Evolutionary conservation across 2,329 filamentous ascomycete genomes (phyloP).

Genomic region (Fusarium penzigii): DNA sequence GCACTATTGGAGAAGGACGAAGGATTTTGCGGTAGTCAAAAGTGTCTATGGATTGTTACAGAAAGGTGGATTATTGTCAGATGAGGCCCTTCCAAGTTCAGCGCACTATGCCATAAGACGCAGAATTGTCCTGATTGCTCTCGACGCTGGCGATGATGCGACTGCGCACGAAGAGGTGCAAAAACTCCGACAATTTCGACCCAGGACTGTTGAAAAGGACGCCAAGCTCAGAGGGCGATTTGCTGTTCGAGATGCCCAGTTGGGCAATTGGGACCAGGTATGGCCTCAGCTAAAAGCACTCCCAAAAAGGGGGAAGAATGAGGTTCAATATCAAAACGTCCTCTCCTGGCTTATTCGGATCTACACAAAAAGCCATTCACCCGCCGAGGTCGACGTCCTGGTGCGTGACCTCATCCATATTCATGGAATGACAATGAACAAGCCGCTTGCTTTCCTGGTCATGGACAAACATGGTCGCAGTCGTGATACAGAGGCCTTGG

Average conservation of each 20-base stretch:
- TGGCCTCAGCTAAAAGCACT: slow-evolving; percentile 24
- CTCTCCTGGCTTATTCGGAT: slow-evolving; percentile 37
- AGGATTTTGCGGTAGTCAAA: slow-evolving; percentile 24
- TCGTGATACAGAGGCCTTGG: slow-evolving; percentile 30
- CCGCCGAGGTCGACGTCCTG: slow-evolving; percentile 31
- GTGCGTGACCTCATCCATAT: slow-evolving; percentile 28
- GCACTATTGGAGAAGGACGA: slow-evolving; percentile 29
- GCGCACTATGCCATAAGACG: slow-evolving; percentile 32
- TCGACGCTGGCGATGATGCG: slow-evolving; percentile 30
- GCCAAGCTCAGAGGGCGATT: slow-evolving; percentile 31
- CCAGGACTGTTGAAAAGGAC: slow-evolving; percentile 22
- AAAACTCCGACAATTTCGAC: slow-evolving; percentile 20
- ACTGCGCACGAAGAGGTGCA: slow-evolving; percentile 29
- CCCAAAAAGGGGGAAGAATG: slow-evolving; percentile 13
- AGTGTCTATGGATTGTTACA: slow-evolving; percentile 31
- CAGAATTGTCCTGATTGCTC: slow-evolving; percentile 27
- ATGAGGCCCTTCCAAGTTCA: slow-evolving; percentile 12
- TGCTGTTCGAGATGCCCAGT: slow-evolving; percentile 29
- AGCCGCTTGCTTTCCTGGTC: slow-evolving; percentile 32
- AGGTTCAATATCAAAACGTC: slow-evolving; percentile 27
- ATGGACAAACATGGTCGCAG: slow-evolving; percentile 33
- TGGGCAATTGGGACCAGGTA: slow-evolving; percentile 30
- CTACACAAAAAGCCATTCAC: slow-evolving; percentile 28
- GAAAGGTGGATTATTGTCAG: slow-evolving; percentile 30
- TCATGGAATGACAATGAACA: slow-evolving; percentile 30